phyloP scores from a whole-genome alignment of 345 rosid species.

The Cardamine chenopodiifolia region DNA sequence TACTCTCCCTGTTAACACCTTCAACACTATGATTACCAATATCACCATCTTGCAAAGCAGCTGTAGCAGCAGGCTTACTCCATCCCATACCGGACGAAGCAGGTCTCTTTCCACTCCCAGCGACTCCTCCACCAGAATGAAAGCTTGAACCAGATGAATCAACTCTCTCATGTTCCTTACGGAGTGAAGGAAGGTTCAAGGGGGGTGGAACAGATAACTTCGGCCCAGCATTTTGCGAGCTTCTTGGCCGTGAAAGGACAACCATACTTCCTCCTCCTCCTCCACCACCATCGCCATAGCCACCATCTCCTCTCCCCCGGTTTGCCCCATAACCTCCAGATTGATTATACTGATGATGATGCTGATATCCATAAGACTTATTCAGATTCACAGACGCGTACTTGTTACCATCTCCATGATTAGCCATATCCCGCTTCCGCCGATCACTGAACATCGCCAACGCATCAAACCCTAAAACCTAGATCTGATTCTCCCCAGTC shows the following conservation, averaged over 20 bases:
- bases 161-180: slow-evolving; percentile 87
- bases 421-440: slow-evolving; percentile 77
- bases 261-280: slow-evolving; percentile 75
- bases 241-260: slow-evolving; percentile 88
- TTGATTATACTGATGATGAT: slow-evolving; percentile 53
- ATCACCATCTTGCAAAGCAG: slow-evolving; percentile 52
- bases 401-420: slow-evolving; percentile 82
- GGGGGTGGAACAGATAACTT: slow-evolving; percentile 99
- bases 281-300: slow-evolving; percentile 51
- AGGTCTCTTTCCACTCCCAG: slow-evolving; percentile 76
- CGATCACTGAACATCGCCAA: slow-evolving; percentile 68
- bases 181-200: slow-evolving; percentile 88
- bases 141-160: slow-evolving; percentile 71
- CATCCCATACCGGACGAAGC: slow-evolving; percentile 86
- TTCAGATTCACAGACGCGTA: slow-evolving; percentile 84
- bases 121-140: slow-evolving; percentile 62
- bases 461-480: slow-evolving; percentile 60
- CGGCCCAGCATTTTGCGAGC: slow-evolving; percentile 87
- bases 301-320: slow-evolving; percentile 51
- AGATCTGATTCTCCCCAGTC: slow-evolving; percentile 26
- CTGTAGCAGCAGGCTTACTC: slow-evolving; percentile 67
- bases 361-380: slow-evolving; percentile 83
- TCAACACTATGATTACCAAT: slow-evolving; percentile 45
- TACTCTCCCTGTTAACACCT: slow-evolving; percentile 51
- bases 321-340: slow-evolving; percentile 52